These are phyloP conservation scores for Nakaseomyces delphensis DNA, from an alignment of 1,139 yeast species.

Conservation along the genomic window DNA sequence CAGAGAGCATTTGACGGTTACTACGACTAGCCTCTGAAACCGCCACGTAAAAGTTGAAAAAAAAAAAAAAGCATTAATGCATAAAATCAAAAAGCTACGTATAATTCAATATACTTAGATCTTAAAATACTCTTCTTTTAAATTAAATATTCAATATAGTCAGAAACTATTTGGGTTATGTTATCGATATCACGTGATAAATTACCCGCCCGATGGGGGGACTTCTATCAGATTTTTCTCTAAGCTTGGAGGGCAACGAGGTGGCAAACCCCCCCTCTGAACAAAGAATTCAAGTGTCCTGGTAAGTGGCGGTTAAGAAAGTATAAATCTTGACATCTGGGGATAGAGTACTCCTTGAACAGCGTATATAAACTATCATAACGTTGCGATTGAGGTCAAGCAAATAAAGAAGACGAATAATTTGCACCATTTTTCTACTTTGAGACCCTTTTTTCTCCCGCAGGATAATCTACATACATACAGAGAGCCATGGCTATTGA, in stretches of 20 bases:
- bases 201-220: background rate
- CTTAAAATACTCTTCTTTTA: no score
- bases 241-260: background rate
- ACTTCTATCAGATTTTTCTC: background rate
- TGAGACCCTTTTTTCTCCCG: no score
- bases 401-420: no score
- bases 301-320: constrained; percentile 1
- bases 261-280: background rate
- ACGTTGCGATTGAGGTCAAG: no score
- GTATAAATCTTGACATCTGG: no score
- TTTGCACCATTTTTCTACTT: no score
- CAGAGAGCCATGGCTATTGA: constrained; percentile 7
- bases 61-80: background rate
- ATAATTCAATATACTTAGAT: background rate
- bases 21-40: constrained; percentile 24
- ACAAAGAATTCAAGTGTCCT: no score
- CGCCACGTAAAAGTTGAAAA: no score
- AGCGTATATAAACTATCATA: no score
- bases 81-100: background rate
- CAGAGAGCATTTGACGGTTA: constrained; percentile 46
- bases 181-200: background rate
- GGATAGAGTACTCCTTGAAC: no score
- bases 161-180: no score
- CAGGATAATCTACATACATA: background rate
- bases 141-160: no score